Evolutionary conservation across 2,329 filamentous ascomycete species (phyloP).

Genomic region (Pseudocercospora macadamiae): DNA sequence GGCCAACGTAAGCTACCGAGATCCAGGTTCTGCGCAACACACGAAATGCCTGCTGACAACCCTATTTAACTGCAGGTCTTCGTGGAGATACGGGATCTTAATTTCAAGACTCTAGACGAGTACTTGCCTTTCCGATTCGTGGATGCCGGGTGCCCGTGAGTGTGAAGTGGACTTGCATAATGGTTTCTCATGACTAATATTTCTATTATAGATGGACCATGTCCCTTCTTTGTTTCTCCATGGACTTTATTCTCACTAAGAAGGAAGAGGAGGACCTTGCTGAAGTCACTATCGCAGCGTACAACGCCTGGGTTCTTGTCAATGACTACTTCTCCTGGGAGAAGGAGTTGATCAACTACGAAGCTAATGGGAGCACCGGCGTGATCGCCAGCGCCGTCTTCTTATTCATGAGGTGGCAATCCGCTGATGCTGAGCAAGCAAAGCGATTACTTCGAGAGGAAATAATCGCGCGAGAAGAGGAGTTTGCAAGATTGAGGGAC

Average conservation of each 20-base stretch:
- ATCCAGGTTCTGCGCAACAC: background rate
- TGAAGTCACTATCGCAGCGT: constrained; percentile 9
- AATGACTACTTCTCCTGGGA: constrained; percentile 17
- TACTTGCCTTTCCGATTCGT: constrained; percentile 4
- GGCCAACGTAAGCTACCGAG: background rate
- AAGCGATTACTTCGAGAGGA: constrained; percentile 1
- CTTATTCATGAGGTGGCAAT: constrained; percentile 12
- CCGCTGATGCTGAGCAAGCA: constrained; percentile 2
- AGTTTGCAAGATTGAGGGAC: background rate
- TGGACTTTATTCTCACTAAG: constrained; percentile 12
- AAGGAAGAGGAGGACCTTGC: background rate
- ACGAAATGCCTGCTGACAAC: background rate
- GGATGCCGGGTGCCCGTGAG: constrained; percentile 13
- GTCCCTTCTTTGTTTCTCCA: constrained; percentile 10
- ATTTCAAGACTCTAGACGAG: constrained; percentile 4
- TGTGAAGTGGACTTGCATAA: too few species aligned
- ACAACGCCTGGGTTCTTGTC: constrained; percentile 14
- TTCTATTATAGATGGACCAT: constrained; percentile 10
- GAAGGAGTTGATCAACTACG: constrained; percentile 5
- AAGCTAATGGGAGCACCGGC: constrained; percentile 8
- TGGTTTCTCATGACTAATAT: too few species aligned
- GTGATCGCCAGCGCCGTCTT: constrained; percentile 13
- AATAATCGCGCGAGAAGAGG: constrained; percentile 8
- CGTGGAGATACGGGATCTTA: constrained; percentile 2
- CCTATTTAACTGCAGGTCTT: background rate